Percentiles rank a stretch among this genome's conserved stretches.
Evolutionary conservation across 2,329 filamentous ascomycete species (phyloP).

Genomic region (Hypoxylon rubiginosum): DNA sequence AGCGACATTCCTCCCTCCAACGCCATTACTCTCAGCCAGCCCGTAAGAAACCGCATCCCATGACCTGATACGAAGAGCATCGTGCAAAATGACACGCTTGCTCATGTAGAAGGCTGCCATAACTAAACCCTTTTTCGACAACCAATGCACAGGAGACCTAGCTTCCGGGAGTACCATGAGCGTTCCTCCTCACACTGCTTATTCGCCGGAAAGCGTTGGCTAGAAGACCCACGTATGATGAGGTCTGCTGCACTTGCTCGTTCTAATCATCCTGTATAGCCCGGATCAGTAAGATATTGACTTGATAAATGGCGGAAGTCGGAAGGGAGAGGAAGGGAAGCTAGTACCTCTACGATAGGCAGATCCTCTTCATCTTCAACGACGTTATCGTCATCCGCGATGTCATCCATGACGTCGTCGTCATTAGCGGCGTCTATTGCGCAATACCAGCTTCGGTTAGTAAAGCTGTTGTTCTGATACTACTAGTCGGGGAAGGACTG

Average conservation of each 20-base stretch:
- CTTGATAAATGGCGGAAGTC: not conserved
- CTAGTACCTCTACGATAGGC: constrained; percentile 43
- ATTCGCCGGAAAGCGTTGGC: constrained; percentile 46
- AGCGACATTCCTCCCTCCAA: constrained; percentile 29
- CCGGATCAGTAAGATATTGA: constrained; percentile 46
- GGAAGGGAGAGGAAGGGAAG: constrained; percentile 4
- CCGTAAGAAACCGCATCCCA: constrained; percentile 14
- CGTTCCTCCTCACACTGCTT: constrained; percentile 41
- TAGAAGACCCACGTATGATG: constrained; percentile 44
- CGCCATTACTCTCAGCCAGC: constrained; percentile 33
- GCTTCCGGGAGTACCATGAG: constrained; percentile 20
- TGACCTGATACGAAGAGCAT: constrained; percentile 3
- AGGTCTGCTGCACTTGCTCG: constrained; percentile 34
- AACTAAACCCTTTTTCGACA: not conserved
- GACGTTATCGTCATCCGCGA: constrained; percentile 41
- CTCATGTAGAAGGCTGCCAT: constrained; percentile 18
- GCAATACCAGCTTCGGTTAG: constrained; percentile 4
- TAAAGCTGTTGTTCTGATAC: constrained; percentile 11
- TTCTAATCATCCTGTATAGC: constrained; percentile 52
- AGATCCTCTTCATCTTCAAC: constrained; percentile 32
- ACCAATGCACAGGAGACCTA: constrained; percentile 4
- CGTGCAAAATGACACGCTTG: constrained; percentile 6
- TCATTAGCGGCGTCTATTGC: constrained; percentile 20
- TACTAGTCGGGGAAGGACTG: not conserved
- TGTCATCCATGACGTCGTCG: constrained; percentile 43